Evolutionary conservation across 2,329 filamentous ascomycete species (phyloP).

Genomic region (Chaetomiaceae sp.): DNA sequence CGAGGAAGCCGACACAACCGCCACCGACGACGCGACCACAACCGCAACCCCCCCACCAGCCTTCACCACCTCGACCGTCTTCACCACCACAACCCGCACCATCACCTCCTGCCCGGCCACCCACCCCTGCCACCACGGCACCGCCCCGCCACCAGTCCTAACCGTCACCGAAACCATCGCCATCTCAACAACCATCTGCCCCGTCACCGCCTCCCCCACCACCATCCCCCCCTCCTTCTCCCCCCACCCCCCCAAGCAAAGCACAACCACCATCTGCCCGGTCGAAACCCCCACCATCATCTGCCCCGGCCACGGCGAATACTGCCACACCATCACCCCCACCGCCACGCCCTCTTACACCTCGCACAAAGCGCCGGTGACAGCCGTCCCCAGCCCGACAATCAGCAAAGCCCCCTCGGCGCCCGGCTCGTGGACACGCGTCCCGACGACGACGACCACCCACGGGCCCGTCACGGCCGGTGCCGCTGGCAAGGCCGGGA

Average conservation of each 20-base stretch:
- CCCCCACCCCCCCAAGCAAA: too few relatives aligned
- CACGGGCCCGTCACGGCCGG: too few relatives aligned
- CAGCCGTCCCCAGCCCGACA: too few relatives aligned
- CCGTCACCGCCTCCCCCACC: constrained; percentile 20
- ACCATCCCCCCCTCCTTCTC: not conserved
- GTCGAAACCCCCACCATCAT: not conserved
- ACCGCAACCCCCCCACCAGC: constrained; percentile 5
- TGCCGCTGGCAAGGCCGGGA: too few relatives aligned
- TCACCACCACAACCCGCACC: constrained; percentile 23
- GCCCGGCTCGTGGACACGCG: too few relatives aligned
- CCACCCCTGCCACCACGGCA: constrained; percentile 20
- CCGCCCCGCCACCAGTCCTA: constrained; percentile 4
- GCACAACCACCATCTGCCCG: not conserved
- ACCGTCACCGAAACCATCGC: constrained; percentile 8
- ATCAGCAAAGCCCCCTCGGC: too few relatives aligned
- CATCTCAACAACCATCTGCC: constrained; percentile 37
- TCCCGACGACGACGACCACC: too few relatives aligned
- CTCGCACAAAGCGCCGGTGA: too few relatives aligned
- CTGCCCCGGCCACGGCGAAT: constrained; percentile 1
- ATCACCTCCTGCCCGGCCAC: constrained; percentile 15
- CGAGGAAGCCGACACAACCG: not conserved
- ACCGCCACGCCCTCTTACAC: not conserved
- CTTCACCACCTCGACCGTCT: constrained; percentile 19
- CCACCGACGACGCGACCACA: constrained; percentile 21
- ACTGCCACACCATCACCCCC: not conserved